phyloP scores from a whole-genome alignment of 163 green algal genomes.

The Chlamydomonas reinhardtii region DNA sequence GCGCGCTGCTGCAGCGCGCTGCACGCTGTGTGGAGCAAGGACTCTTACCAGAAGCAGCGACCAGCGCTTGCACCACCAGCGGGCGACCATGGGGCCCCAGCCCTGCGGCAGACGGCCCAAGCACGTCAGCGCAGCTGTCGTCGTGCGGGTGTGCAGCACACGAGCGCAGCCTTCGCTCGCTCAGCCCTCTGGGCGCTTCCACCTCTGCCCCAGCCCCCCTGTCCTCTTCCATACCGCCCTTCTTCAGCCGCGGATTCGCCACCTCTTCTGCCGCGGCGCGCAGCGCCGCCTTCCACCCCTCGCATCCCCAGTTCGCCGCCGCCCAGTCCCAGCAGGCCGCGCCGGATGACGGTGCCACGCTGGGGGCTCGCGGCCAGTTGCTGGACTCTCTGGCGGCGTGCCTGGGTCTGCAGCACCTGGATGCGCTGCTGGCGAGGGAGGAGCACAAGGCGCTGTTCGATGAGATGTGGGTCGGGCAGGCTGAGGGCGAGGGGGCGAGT shows the following conservation, averaged over 20 bases:
- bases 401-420: slow-evolving; percentile 40
- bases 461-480: slow-evolving; percentile 20
- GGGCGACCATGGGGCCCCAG: too few relatives aligned
- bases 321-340: too few relatives aligned
- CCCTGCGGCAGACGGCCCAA: too few relatives aligned
- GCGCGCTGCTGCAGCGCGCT: neutral
- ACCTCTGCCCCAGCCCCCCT: too few relatives aligned
- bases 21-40: neutral
- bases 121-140: too few relatives aligned
- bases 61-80: too few relatives aligned
- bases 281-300: neutral
- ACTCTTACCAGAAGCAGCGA: too few relatives aligned
- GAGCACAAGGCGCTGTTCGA: slow-evolving; percentile 12
- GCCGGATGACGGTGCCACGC: too few relatives aligned
- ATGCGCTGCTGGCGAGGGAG: slow-evolving; percentile 24
- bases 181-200: too few relatives aligned
- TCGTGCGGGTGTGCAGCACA: too few relatives aligned
- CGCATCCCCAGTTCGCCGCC: neutral
- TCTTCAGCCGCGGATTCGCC: neutral
- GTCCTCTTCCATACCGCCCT: neutral
- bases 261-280: too few relatives aligned
- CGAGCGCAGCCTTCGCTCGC: too few relatives aligned
- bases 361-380: neutral
- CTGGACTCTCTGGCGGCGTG: neutral
- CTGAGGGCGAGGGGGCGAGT: neutral